A percentile compares a stretch with the other conserved stretches of the same genome.
These are phyloP conservation scores for Rhizopogon vinicolor DNA, from an alignment of 768 basidiomycete genomes.

Conservation along the genomic window DNA sequence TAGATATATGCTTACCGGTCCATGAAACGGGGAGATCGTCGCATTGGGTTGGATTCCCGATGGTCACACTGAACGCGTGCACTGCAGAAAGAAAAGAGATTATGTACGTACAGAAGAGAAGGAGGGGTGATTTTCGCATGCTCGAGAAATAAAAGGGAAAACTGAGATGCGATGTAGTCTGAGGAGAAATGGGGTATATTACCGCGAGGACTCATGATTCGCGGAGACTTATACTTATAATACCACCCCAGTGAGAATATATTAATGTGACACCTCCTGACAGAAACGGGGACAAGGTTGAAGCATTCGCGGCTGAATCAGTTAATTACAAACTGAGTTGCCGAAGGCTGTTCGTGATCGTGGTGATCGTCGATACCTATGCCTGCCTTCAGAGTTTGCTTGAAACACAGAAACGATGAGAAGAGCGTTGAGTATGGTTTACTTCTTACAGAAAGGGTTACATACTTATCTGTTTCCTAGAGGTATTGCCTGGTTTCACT, in stretches of 20 bases:
- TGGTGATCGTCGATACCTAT: too few relatives aligned
- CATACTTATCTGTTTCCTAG: too few relatives aligned
- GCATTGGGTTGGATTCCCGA: slow-evolving; percentile 53
- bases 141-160: slow-evolving; percentile 4
- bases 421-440: neutral
- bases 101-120: slow-evolving; percentile 14
- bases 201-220: neutral
- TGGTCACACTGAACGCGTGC: slow-evolving; percentile 41
- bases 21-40: slow-evolving; percentile 55
- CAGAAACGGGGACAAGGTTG: too few relatives aligned
- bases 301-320: too few relatives aligned
- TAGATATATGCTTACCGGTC: slow-evolving; percentile 42
- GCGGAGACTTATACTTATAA: neutral
- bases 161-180: neutral
- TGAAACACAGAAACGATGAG: too few relatives aligned
- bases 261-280: too few relatives aligned
- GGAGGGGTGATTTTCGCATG: slow-evolving; percentile 23
- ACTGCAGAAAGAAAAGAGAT: slow-evolving; percentile 15
- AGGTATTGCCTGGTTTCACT: too few relatives aligned
- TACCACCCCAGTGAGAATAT: neutral
- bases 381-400: too few relatives aligned
- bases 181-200: neutral
- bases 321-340: too few relatives aligned
- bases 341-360: too few relatives aligned
- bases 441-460: neutral